phyloP scores from a whole-genome alignment of 2,329 filamentous ascomycete genomes.

The Purpureocillium takamizusanense region DNA sequence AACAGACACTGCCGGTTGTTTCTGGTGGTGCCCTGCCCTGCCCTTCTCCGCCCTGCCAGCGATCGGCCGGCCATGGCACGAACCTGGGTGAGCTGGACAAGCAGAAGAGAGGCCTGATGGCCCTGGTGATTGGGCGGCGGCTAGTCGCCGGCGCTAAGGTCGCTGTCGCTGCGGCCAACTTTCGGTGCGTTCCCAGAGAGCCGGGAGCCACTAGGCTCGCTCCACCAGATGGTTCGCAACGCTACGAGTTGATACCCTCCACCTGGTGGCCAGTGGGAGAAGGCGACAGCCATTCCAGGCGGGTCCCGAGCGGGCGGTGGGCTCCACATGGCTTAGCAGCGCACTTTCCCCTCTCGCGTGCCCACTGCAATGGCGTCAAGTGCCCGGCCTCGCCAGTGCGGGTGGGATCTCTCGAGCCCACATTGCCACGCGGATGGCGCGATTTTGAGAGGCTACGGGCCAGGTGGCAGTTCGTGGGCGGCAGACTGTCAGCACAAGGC shows the following conservation, averaged over 20 bases:
- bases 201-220: slow-evolving; percentile 18
- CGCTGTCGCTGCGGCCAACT: slow-evolving; percentile 14
- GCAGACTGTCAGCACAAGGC: too few relatives aligned
- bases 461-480: too few relatives aligned
- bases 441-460: not conserved
- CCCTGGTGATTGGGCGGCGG: not conserved
- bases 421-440: slow-evolving; percentile 8
- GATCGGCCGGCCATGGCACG: slow-evolving; percentile 13
- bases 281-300: not conserved
- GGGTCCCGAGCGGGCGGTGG: not conserved
- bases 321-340: slow-evolving; percentile 5
- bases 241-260: slow-evolving; percentile 12
- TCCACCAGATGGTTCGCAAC: slow-evolving; percentile 19
- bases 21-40: too few relatives aligned
- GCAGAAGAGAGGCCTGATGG: not conserved
- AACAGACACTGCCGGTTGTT: too few relatives aligned
- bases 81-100: slow-evolving; percentile 18
- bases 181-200: slow-evolving; percentile 21
- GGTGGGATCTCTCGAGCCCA: not conserved
- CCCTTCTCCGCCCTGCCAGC: too few relatives aligned
- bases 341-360: not conserved
- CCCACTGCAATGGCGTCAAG: not conserved
- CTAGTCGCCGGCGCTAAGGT: slow-evolving; percentile 11
- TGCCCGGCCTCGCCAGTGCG: too few relatives aligned
- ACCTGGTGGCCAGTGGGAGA: slow-evolving; percentile 8